These are phyloP conservation scores for Apiospora arundinis DNA, from an alignment of 2,329 filamentous ascomycete species.

Conservation along the genomic window DNA sequence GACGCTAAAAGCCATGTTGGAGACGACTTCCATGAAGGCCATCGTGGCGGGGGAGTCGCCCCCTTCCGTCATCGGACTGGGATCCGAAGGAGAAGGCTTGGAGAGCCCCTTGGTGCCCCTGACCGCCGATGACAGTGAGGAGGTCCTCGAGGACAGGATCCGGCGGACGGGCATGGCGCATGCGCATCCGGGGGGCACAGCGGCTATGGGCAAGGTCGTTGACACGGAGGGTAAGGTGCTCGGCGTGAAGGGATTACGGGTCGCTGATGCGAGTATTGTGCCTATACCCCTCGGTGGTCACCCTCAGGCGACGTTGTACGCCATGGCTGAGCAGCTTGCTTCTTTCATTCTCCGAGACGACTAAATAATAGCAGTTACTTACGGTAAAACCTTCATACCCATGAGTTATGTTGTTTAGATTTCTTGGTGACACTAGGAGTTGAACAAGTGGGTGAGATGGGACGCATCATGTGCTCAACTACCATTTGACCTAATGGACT, in stretches of 20 bases:
- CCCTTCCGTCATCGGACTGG: constrained; percentile 19
- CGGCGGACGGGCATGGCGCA: constrained; percentile 28
- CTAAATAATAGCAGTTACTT: too few species aligned
- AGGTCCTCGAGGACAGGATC: constrained; percentile 34
- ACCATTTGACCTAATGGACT: too few species aligned
- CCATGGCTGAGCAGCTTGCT: constrained; percentile 25
- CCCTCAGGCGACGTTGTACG: constrained; percentile 29
- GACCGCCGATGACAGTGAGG: constrained; percentile 31
- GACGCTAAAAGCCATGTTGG: constrained; percentile 28
- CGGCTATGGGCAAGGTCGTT: constrained; percentile 29
- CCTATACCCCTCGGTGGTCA: constrained; percentile 31
- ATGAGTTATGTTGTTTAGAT: too few species aligned
- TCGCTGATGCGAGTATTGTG: constrained; percentile 29
- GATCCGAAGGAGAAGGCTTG: constrained; percentile 16
- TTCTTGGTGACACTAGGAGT: too few species aligned
- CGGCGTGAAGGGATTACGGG: constrained; percentile 28
- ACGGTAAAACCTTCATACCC: too few species aligned
- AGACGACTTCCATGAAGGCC: constrained; percentile 26
- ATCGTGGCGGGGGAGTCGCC: constrained; percentile 33
- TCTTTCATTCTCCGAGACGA: not conserved
- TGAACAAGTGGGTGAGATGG: too few species aligned
- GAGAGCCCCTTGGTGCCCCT: constrained; percentile 30
- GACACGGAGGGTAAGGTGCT: constrained; percentile 29
- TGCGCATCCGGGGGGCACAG: constrained; percentile 31
- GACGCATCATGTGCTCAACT: too few species aligned